Evolutionary conservation across 805 yeast genomes (phyloP).

Genomic region (Yamadazyma paraphyllophila): DNA sequence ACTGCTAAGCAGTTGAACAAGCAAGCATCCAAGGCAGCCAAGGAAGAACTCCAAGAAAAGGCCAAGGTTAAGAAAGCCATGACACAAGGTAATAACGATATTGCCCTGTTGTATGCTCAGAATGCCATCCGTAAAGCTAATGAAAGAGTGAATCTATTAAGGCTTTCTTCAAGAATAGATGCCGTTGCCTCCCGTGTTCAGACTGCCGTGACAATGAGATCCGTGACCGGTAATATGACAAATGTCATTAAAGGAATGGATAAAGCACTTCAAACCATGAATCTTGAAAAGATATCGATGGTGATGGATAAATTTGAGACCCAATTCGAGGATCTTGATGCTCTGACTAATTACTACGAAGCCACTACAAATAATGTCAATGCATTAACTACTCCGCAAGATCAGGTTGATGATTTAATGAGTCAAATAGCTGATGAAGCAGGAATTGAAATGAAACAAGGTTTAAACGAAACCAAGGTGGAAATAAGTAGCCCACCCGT

Average conservation of each 20-base stretch:
- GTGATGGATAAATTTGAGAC: conserved; percentile 97
- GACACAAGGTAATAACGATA: conserved; percentile 82
- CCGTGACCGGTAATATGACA: conserved; percentile 92
- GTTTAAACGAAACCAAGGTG: conserved; percentile 65
- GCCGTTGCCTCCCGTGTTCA: conserved; percentile 95
- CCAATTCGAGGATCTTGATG: conserved; percentile 95
- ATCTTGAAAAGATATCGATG: conserved; percentile 84
- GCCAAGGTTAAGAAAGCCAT: conserved; percentile 87
- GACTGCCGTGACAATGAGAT: conserved; percentile 97
- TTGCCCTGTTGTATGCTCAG: conserved; percentile 91
- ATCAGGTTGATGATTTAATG: conserved; percentile 87
- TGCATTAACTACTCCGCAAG: conserved; percentile 90
- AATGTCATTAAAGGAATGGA: conserved; percentile 95
- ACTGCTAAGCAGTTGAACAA: conserved; percentile 90
- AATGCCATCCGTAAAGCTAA: conserved; percentile 91
- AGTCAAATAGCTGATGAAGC: conserved; percentile 96
- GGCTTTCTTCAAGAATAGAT: conserved; percentile 86
- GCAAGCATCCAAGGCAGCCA: conserved; percentile 87
- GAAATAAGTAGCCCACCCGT: conserved; percentile 42
- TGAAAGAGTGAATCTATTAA: conserved; percentile 76
- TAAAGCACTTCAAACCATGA: conserved; percentile 92
- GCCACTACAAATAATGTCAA: conserved; percentile 83
- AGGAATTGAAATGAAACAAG: conserved; percentile 87
- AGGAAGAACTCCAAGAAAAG: conserved; percentile 85
- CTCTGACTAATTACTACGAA: conserved; percentile 90